Evolutionary conservation across 495 filamentous ascomycete genomes (phyloP).

Genomic region (Barbatosphaeria neglecta): DNA sequence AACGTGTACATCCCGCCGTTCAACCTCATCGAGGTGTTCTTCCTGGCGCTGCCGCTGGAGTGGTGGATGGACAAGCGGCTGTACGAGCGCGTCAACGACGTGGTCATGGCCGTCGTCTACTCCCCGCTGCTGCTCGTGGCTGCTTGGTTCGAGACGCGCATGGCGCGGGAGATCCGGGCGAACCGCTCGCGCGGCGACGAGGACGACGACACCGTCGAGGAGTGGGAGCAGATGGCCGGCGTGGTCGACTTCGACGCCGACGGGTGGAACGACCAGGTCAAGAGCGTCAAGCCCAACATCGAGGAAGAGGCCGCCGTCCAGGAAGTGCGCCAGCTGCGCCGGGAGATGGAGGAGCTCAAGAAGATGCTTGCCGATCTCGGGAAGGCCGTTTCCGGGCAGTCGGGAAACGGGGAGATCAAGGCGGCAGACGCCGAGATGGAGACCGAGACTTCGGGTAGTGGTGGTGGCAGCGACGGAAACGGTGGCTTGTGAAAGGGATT

Average conservation of each 20-base stretch:
- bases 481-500: too few species aligned
- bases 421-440: too few species aligned
- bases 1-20: slow-evolving; percentile 96
- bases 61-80: slow-evolving; percentile 71
- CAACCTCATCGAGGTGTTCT: slow-evolving; percentile 83
- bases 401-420: too few species aligned
- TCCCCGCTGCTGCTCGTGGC: slow-evolving; percentile 71
- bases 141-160: slow-evolving; percentile 59
- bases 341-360: slow-evolving; percentile 59
- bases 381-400: too few species aligned
- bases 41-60: slow-evolving; percentile 71
- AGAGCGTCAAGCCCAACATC: slow-evolving; percentile 63
- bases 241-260: slow-evolving; percentile 68
- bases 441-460: too few species aligned
- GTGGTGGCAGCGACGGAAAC: too few species aligned
- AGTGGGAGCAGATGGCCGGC: slow-evolving; percentile 77
- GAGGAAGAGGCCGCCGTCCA: slow-evolving; percentile 55
- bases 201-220: slow-evolving; percentile 81
- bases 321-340: slow-evolving; percentile 56
- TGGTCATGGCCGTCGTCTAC: slow-evolving; percentile 79
- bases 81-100: slow-evolving; percentile 75
- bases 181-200: slow-evolving; percentile 73
- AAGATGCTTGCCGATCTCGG: slow-evolving; percentile 8
- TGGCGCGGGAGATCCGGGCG: slow-evolving; percentile 51
- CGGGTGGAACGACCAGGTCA: slow-evolving; percentile 68